Conservation (phyloP, 2,329 filamentous ascomycete species). For the Colletotrichum truncatum region DNA sequence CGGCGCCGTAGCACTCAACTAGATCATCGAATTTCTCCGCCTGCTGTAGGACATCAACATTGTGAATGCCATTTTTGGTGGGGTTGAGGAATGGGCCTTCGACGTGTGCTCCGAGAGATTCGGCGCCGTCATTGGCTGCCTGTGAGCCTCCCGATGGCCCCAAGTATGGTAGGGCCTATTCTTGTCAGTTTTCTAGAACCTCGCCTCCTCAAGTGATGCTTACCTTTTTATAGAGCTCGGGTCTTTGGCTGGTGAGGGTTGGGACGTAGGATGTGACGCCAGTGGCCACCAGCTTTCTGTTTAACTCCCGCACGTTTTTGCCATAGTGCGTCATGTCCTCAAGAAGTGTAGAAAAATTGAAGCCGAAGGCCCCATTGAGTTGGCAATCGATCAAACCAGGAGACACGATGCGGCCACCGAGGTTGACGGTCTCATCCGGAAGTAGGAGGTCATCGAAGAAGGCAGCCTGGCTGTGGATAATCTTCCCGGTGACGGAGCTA, state of each 20-base stretch:
- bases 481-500: constrained; percentile 81
- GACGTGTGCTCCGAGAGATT: constrained; percentile 89
- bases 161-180: constrained; percentile 76
- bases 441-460: constrained; percentile 75
- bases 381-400: constrained; percentile 92
- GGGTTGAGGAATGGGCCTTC: constrained; percentile 90
- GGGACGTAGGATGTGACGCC: constrained; percentile 91
- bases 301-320: constrained; percentile 76
- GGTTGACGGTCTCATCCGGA: constrained; percentile 80
- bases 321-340: constrained; percentile 74
- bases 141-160: constrained; percentile 73
- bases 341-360: constrained; percentile 88
- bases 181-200: neutral
- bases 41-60: constrained; percentile 73
- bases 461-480: constrained; percentile 74
- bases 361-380: constrained; percentile 91
- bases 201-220: constrained; percentile 8
- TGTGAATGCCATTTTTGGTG: constrained; percentile 88
- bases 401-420: constrained; percentile 83
- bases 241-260: constrained; percentile 82
- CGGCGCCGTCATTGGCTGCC: constrained; percentile 74
- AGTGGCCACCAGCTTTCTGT: constrained; percentile 76
- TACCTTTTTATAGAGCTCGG: constrained; percentile 84
- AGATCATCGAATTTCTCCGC: constrained; percentile 73
- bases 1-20: constrained; percentile 75